Percentiles rank a stretch among this genome's conserved stretches.
Evolutionary conservation across 495 filamentous ascomycete species (phyloP).

Genomic region (Penicillium silybi): DNA sequence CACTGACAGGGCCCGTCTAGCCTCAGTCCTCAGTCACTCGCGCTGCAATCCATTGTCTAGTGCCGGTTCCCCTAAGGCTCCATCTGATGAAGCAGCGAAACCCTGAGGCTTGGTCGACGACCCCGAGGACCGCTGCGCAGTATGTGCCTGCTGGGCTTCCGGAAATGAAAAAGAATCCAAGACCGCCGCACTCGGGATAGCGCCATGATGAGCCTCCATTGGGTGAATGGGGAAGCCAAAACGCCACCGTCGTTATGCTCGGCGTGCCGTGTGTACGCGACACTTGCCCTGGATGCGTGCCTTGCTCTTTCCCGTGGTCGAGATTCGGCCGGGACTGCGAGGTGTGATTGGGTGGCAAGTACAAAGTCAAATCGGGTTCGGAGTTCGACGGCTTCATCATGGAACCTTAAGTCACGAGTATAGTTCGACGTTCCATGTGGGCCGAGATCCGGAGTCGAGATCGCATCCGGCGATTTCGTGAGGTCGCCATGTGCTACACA

Average conservation of each 20-base stretch:
- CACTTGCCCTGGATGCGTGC: not conserved
- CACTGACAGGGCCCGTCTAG: not conserved
- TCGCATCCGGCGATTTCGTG: conserved; percentile 2
- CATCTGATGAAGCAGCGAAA: too few species aligned
- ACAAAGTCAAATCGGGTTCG: not conserved
- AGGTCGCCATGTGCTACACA: not conserved
- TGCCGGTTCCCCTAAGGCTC: not conserved
- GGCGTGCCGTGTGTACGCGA: not conserved
- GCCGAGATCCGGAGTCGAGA: not conserved
- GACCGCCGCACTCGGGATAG: not conserved
- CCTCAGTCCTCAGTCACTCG: not conserved
- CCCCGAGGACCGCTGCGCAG: too few species aligned
- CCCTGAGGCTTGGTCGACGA: too few species aligned
- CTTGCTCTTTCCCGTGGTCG: not conserved
- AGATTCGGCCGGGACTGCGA: not conserved
- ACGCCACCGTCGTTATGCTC: not conserved
- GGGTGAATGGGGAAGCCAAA: not conserved
- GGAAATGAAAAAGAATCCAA: not conserved
- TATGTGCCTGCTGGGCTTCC: too few species aligned
- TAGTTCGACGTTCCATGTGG: not conserved
- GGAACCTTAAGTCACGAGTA: not conserved
- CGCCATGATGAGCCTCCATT: not conserved
- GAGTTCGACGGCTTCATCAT: not conserved
- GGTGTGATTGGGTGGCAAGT: not conserved
- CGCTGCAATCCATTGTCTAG: not conserved